Evolutionary conservation across 768 basidiomycete species (phyloP), one percentile per base, ranked within the genome.

Genomic region (Pulveroboletus ravenelii): DNA sequence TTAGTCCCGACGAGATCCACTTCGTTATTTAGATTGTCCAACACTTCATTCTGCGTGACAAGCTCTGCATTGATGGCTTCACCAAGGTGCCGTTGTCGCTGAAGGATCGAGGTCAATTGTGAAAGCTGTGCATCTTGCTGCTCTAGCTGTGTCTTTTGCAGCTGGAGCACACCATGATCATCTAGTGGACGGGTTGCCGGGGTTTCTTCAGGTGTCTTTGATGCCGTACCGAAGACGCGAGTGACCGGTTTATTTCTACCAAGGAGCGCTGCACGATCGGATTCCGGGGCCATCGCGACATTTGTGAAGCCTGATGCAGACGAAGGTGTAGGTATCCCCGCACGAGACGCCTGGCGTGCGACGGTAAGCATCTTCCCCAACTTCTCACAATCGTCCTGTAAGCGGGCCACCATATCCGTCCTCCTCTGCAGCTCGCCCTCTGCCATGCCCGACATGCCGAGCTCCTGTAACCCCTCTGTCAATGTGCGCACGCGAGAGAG

Each of bases 391-490:
- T 97, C 94, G 64, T 93, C 92, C 69, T 88, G 87, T 58, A 97
- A 72, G 51, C 86, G 77, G 48, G 85, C 87, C 45, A 93, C 83
- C 84, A 96, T 85, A 61, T 93, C 94, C 53, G 85, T 85, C 54
- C 95, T 76, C 49, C 95, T 74, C 70, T 87, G 85, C 60, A 92
- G 74, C 75, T 98, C 95, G n/a, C 95, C 95, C 66, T 92, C 84
- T 56, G 81, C 85, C 78, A 97, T 79, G 34, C 89, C 91, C 37
- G 74, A 72, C 66, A 81, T 67, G 8, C 74, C 87, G 34, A 90
- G 74, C 36, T 73, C 77, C 59, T 79, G 74, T 59, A 94, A 70
- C 10, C 84, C 91, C 57, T 76, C 74, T 17, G 82, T 87, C 13
- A 97, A 75, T 2, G 66, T 75, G 5, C 84, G 82, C 18, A 94